Evolutionary conservation across 176 grass and related monocot species (phyloP).

Genomic region (bread wheat (Triticum aestivum)): DNA sequence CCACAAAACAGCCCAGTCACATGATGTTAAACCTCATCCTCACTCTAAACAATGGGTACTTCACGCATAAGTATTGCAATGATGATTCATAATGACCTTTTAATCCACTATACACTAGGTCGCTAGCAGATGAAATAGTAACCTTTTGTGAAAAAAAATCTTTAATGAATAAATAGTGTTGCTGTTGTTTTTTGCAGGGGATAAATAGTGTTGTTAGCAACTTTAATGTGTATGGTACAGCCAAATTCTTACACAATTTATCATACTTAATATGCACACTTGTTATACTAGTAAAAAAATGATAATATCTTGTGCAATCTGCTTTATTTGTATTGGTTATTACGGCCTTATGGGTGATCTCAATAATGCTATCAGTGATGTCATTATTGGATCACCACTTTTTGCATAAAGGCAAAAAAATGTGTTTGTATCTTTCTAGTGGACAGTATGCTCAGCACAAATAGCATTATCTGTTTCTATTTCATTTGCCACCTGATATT

Average conservation of each 20-base stretch:
- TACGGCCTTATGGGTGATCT: neutral
- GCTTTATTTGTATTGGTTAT: slow-evolving; percentile 21
- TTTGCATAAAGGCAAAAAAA: neutral
- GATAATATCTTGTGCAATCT: neutral
- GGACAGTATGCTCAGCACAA: neutral
- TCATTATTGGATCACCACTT: neutral
- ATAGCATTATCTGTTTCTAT: neutral
- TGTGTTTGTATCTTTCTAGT: neutral
- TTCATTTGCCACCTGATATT: neutral
- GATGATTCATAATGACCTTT: neutral
- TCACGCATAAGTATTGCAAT: neutral
- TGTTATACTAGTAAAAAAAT: neutral
- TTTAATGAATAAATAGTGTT: neutral
- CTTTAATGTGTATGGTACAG: neutral
- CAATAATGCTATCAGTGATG: neutral
- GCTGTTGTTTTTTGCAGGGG: neutral
- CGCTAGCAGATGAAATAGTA: neutral
- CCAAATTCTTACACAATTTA: neutral
- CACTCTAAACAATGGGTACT: neutral
- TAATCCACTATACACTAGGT: neutral
- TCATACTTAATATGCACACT: neutral
- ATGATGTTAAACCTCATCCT: neutral
- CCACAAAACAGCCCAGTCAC: neutral
- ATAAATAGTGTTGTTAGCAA: neutral
- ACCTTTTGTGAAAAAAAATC: neutral